phyloP scores from a whole-genome alignment of 495 filamentous ascomycete genomes.

The Daldinia loculata region DNA sequence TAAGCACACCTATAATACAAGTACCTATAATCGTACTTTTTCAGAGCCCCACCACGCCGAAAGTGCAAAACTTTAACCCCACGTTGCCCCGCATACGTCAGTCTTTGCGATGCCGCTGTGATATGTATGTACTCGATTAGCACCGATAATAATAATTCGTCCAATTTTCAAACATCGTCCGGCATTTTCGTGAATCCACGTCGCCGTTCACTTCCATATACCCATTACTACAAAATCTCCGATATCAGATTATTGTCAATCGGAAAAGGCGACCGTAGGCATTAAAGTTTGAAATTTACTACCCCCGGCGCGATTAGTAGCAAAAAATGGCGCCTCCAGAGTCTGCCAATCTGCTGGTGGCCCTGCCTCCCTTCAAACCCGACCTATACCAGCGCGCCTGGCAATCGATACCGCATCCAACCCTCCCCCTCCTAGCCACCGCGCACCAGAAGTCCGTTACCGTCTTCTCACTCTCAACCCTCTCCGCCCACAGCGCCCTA shows the following conservation, averaged over 20 bases:
- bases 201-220: not conserved
- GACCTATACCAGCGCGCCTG: slow-evolving; percentile 84
- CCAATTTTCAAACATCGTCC: slow-evolving; percentile 13
- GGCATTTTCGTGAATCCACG: not conserved
- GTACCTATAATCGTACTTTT: slow-evolving; percentile 9
- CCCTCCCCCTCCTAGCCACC: slow-evolving; percentile 87
- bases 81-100: slow-evolving; percentile 44
- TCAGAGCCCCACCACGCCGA: slow-evolving; percentile 1
- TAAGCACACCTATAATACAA: not conserved
- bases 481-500: slow-evolving; percentile 78
- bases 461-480: slow-evolving; percentile 84
- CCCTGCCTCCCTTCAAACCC: slow-evolving; percentile 64
- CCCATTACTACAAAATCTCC: not conserved
- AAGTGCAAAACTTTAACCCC: slow-evolving; percentile 12
- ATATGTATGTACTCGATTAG: slow-evolving; percentile 19
- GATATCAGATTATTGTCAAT: not conserved
- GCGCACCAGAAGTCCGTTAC: slow-evolving; percentile 84
- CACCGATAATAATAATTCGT: slow-evolving; percentile 11
- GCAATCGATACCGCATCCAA: slow-evolving; percentile 85
- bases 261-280: not conserved
- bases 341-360: slow-evolving; percentile 27
- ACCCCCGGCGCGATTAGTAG: not conserved
- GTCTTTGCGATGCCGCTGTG: not conserved
- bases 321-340: slow-evolving; percentile 4
- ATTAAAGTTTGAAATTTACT: not conserved